Evolutionary conservation across 495 filamentous ascomycete genomes (phyloP), one percentile per base, ranked within the genome.

Genomic region (Choiromyces venosus): DNA sequence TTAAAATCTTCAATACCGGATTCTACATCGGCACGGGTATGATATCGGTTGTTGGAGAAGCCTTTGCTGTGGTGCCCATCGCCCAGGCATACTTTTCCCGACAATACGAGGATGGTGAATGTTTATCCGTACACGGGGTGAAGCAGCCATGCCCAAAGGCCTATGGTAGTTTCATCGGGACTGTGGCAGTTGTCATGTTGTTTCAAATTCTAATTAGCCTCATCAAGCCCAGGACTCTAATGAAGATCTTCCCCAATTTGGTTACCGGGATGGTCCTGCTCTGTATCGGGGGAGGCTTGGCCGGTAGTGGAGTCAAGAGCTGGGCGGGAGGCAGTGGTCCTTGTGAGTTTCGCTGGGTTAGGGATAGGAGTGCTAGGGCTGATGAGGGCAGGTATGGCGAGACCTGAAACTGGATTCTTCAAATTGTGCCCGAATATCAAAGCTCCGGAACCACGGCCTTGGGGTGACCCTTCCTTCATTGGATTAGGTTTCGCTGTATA

Each of bases 401-500:
- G 82, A 65, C 81, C 82, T 5, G 70, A 64, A 21, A 66, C 66
- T 4, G 82, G 83, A 1, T 77, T 77, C 68, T 84, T 83, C 42
- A 72, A 36, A 16, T 56, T 81, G 40, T 84, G 83, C 39, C 83
- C 83, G 8, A 81, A 76, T 65, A 76, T 70, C 33, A 67, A 37
- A 40, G 76, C 79, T 4, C 72, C 74, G 6, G 46, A 81, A 9
- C 74, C 78, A 4, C 78, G 68, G 16, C 72, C 69, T 9, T 80
- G 79, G 79, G 79, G 79, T 18, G 71, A 79, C 2, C 79, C 79
- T 19, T 65, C 79, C 69, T 79, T 83, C 52, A 76, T 83, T 46
- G 83, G 83, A 5, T 80, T 84, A 8, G 83, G 83, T 10, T 83
- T 84, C 71, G 70, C 72, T 4, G 83, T 84, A 29, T 83, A 83